These are phyloP conservation scores for Calonectria hawksworthii DNA, from an alignment of 2,329 filamentous ascomycete species.

Conservation along the genomic window DNA sequence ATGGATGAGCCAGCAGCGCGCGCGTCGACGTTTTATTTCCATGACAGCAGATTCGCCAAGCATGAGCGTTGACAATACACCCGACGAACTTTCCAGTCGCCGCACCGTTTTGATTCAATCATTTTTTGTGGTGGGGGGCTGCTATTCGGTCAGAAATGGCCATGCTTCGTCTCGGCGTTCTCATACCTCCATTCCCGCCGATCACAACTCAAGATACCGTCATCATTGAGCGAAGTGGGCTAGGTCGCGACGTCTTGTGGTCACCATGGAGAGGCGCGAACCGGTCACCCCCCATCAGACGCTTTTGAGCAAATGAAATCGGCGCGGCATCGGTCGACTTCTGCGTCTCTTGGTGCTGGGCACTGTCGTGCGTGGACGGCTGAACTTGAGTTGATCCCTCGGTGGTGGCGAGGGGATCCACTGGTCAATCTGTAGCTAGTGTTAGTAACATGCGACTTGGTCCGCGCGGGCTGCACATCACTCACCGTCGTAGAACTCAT, in stretches of 20 bases:
- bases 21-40: conserved; percentile 41
- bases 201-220: conserved; percentile 69
- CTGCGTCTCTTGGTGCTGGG: conserved; percentile 56
- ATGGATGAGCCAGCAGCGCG: conserved; percentile 37
- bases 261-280: conserved; percentile 58
- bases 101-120: conserved; percentile 42
- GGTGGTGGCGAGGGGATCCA: conserved; percentile 86
- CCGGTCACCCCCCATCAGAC: conserved; percentile 62
- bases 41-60: conserved; percentile 41
- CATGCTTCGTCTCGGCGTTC: conserved; percentile 32
- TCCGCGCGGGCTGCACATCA: not conserved
- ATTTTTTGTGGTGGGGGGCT: conserved; percentile 45
- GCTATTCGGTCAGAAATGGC: conserved; percentile 35
- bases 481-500: conserved; percentile 87
- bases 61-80: conserved; percentile 33
- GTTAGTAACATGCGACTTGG: conserved; percentile 24
- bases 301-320: conserved; percentile 60
- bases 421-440: conserved; percentile 80
- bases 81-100: conserved; percentile 41
- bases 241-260: conserved; percentile 71
- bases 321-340: conserved; percentile 61
- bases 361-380: conserved; percentile 60
- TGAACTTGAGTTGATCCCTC: conserved; percentile 84
- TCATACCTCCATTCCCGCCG: conserved; percentile 49
- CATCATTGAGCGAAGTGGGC: conserved; percentile 78